Evolutionary conservation across 2,329 filamentous ascomycete species (phyloP).

Genomic region (Zymoseptoria brevis): DNA sequence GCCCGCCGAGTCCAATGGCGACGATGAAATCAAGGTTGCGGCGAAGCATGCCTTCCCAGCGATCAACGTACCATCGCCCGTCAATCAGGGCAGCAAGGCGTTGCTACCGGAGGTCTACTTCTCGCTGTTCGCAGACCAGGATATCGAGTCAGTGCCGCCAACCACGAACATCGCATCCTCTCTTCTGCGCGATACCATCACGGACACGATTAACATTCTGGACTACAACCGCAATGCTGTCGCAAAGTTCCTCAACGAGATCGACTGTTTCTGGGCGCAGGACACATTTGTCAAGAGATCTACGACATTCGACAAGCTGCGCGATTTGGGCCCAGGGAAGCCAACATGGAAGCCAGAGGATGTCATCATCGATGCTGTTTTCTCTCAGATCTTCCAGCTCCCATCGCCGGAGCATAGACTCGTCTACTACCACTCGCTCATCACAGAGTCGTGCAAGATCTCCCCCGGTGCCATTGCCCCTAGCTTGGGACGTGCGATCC

Average conservation of each 20-base stretch:
- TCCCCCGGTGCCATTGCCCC: conserved; percentile 94
- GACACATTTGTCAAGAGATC: conserved; percentile 89
- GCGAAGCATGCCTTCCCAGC: conserved; percentile 68
- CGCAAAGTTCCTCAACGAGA: conserved; percentile 82
- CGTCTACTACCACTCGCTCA: conserved; percentile 90
- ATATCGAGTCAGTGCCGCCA: conserved; percentile 74
- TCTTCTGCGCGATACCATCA: conserved; percentile 73
- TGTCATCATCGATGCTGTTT: conserved; percentile 92
- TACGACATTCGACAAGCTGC: conserved; percentile 82
- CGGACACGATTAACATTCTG: conserved; percentile 89
- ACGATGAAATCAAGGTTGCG: conserved; percentile 43
- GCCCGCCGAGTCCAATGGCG: conserved; percentile 58
- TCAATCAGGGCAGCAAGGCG: conserved; percentile 64
- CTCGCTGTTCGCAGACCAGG: conserved; percentile 82
- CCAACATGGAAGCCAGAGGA: conserved; percentile 97
- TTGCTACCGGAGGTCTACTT: conserved; percentile 91
- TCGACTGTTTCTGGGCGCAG: conserved; percentile 88
- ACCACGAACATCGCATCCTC: conserved; percentile 69
- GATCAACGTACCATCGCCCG: conserved; percentile 65
- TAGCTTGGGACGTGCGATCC: conserved; percentile 83
- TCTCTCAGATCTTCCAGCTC: conserved; percentile 86
- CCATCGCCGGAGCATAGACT: conserved; percentile 85
- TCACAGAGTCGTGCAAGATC: conserved; percentile 93
- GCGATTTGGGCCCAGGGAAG: conserved; percentile 55
- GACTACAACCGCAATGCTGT: conserved; percentile 85